phyloP scores from a whole-genome alignment of 805 yeast genomes.

The Yamadazyma nakazawae region DNA sequence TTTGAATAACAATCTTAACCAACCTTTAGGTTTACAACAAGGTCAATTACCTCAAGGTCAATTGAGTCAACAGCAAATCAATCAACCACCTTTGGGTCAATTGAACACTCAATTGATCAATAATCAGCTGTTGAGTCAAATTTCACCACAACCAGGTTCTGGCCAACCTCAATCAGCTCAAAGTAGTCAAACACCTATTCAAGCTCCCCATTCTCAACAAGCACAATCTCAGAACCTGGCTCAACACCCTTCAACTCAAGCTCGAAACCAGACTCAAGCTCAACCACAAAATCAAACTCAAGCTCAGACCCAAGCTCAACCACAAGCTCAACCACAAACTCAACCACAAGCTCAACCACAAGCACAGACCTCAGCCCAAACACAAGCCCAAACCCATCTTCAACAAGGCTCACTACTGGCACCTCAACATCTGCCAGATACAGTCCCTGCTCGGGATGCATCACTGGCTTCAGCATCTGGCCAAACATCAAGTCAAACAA shows the following conservation, averaged over 20 bases:
- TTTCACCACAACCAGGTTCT: not conserved
- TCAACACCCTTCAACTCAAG: no score
- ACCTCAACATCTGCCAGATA: not conserved
- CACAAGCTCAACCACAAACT: conserved; percentile 1
- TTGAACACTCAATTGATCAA: not conserved
- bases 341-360: conserved; percentile 1
- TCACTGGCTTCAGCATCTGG: not conserved
- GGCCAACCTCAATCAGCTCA: not conserved
- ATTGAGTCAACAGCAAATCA: not conserved
- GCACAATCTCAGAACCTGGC: no score
- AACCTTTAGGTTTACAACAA: conserved; percentile 4
- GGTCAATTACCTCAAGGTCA: conserved; percentile 2
- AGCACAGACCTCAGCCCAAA: not conserved
- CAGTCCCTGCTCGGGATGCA: not conserved
- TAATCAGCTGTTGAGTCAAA: not conserved
- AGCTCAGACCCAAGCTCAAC: not conserved
- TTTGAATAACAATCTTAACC: conserved; percentile 10
- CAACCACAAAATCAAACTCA: not conserved
- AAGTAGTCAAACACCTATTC: no score
- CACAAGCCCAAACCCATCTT: not conserved
- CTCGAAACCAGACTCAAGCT: not conserved
- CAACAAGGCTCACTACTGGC: not conserved
- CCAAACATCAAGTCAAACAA: not conserved
- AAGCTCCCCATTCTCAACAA: not conserved
- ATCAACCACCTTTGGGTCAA: not conserved